Evolutionary conservation across 192 early-diverging fungal genomes (phyloP), one percentile per base, ranked within the genome.

Genomic region (Umbelopsis ramanniana): DNA sequence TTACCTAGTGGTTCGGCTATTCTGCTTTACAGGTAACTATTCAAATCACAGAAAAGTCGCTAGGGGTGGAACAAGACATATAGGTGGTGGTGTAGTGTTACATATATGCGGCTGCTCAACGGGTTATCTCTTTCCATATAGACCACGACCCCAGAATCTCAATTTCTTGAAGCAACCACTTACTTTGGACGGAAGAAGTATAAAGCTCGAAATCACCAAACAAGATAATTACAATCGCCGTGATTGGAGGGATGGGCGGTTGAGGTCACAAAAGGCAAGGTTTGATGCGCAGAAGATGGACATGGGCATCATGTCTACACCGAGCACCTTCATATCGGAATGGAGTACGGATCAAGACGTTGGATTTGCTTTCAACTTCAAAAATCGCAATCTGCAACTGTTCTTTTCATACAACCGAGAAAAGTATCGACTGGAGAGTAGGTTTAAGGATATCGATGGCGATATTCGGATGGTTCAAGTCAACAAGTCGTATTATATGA

Each of bases 361-460:
- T 7, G 37, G 17, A 4, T 71, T 78, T 46, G 35, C 52, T 2
- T 22, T 83, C 6, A 46, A 77, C 19, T 83, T 73, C 19, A 46
- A 77, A 14, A 52, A 26, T 23, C 70, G 76, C 17, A 76, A 54
- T 3, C 33, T 77, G 10, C 23, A 68, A 15, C 50, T 84, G 3
- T 47, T 63, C 35, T 84, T 84, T 52, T 21, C 54, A 40, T 45
- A 77, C 46, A 19, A 72, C 11, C 26, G 46, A 8, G n/a, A 43
- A 17, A 33, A 63, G 0, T 76, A 78, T 22, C 55, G 67, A 35
- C 6, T 82, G 46, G 83, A 84, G 46, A 55, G 57, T 22, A 70
- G 55, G 37, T 84, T 84, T 26, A 79, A 84, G 43, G 72, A 79
- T 60, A 46, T 84, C 0, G 46, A 54, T 12, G 75, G 63, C 0